Base-by-base conservation (phyloP, 106 monocot genomes). In the Apostasia shenzhenica region DNA sequence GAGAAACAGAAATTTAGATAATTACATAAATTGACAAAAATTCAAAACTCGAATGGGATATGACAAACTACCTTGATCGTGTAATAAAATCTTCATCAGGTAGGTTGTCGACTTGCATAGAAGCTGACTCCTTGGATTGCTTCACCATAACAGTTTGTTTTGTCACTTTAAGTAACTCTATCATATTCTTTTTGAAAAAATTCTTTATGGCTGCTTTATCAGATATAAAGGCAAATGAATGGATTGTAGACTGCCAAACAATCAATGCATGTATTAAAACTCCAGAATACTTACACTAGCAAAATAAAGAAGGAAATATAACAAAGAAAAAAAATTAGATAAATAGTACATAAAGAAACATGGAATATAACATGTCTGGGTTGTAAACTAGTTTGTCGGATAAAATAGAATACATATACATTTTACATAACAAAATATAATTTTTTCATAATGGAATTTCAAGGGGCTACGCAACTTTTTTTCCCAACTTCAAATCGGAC, bases 201-300 rank as follows among this genome's bases (percentile, higher is more conserved):
- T 72, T 79, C 71, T 76, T 92, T 42, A 89, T 81, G 7, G 77
- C 54, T 54, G 61, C 78, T 60, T 84, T 83, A 42, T 89, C 89
- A 45, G 86, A 78, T 87, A 97, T 78, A 48, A 79, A 87, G 81
- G 92, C 92, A 66, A 92, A 67, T 55, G 87, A 86, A 42, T 56
- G 71, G 63, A 97, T 90, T 1, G 89, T 84, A 46, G 76, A 57
- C 97, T 97, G 81, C 52, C 49, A 69, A 75, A 67, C 57, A 69
- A 52, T 61, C 11, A 62, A 44, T 7, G 42, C 47, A 12, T 12
- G 43, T 2, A 8, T 45, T 65, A 10, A 10, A 65, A 43, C 8
- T 39, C 3, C 39, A 45, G 44, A 2, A n/a, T 40, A 59, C 59
- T 61, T 61, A 42, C 11, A 62, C 12, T 8, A 62, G 62, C 62